Evolutionary conservation across 129 eudicot species (phyloP).

Genomic region (Centrapalus pauciflorus): DNA sequence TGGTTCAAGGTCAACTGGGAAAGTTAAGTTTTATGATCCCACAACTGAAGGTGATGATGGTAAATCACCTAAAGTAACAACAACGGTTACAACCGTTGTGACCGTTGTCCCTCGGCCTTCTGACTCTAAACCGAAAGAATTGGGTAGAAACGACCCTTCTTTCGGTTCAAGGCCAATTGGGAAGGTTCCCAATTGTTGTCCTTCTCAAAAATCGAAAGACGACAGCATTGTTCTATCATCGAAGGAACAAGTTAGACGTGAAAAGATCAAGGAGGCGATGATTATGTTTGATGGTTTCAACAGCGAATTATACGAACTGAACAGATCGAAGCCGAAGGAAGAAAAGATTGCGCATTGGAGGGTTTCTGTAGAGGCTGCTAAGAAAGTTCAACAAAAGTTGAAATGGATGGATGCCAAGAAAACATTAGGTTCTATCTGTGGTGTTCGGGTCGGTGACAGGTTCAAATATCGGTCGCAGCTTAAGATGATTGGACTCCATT

Average conservation of each 20-base stretch:
- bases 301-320: not conserved
- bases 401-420: constrained; percentile 24
- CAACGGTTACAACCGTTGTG: too few relatives aligned
- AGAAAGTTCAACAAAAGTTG: constrained; percentile 12
- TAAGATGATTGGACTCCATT: constrained; percentile 46
- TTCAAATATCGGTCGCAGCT: constrained; percentile 46
- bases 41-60: too few relatives aligned
- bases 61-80: too few relatives aligned
- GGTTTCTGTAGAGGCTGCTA: constrained; percentile 19
- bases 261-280: constrained; percentile 33
- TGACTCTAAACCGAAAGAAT: not conserved
- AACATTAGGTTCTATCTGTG: constrained; percentile 37
- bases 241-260: constrained; percentile 5
- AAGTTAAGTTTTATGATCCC: too few relatives aligned
- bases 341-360: not conserved
- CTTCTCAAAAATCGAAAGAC: not conserved
- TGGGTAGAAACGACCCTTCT: not conserved
- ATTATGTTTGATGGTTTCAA: constrained; percentile 23
- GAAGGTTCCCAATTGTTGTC: too few relatives aligned
- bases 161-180: not conserved
- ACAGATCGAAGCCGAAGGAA: not conserved
- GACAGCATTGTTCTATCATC: not conserved
- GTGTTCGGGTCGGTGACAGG: constrained; percentile 46
- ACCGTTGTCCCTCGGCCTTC: too few relatives aligned
- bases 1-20: too few relatives aligned